Base-by-base conservation (phyloP, 2,329 filamentous ascomycete genomes). In the Didymella pinodella region DNA sequence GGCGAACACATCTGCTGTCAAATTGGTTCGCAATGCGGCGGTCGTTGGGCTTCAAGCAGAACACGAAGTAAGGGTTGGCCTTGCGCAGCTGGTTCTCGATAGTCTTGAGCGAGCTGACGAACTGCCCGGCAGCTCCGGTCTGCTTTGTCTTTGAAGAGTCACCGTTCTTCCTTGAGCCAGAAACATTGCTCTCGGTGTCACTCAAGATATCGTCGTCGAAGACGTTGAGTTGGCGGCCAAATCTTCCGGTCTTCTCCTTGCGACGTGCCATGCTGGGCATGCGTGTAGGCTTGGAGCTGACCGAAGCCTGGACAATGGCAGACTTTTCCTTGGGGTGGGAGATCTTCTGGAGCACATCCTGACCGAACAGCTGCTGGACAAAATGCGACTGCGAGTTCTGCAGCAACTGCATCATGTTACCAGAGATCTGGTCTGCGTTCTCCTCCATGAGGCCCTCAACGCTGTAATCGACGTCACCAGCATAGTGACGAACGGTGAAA, bases 11-110 rank as follows among this genome's bases (percentile, higher is more conserved):
- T 78, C 98, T 98, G 85, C 93, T 97, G 77, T 99, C 95, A 69
- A 98, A 99, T 73, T 99, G 95, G 68, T 99, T 99, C 62, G 95
- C 94, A 66, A 99, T 99, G 48, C 95, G 88, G 52, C 95, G 87
- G 75, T 99, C 95, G 68, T 99, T 99, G 22, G 95, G 94, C 79
- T 99, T 99, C 64, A 99, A 80, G 72, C 95, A 99, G 78, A 99
- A 97, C 44, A 99, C 86, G 69, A 97, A 98, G 78, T 99, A 99
- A 0, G 90, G 87, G 71, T 99, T 99, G 11, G 93, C 91, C 71
- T 93, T 91, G 4, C 89, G 86, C 44, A 99, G 82, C 2, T 92
- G 93, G 69, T 94, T 93, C 58, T 89, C 96, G 57, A 99, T 91
- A 59, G 95, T 96, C 65, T 97, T 92, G 26, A 99, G 82, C 0